Evolutionary conservation across 345 rosid genomes (phyloP).

Genomic region (Lepidium didymum): DNA sequence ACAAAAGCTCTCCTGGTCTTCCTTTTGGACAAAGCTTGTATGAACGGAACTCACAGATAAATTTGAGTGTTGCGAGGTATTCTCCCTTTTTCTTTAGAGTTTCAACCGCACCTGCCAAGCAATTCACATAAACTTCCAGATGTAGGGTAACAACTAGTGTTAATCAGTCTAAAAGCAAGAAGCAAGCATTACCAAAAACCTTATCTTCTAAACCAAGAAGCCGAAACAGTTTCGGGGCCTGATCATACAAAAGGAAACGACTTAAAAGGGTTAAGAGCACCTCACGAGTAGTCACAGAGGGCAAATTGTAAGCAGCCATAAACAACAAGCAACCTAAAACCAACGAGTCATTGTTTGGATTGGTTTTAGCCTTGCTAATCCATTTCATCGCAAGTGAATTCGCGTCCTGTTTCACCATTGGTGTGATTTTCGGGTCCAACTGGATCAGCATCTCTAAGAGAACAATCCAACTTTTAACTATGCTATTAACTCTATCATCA

Average conservation of each 20-base stretch:
- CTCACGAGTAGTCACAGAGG: background rate
- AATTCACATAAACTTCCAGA: background rate
- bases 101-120: conserved; percentile 9
- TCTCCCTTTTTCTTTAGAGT: background rate
- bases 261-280: background rate
- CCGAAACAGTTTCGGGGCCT: conserved; percentile 10
- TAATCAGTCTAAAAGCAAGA: background rate
- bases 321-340: conserved; percentile 19
- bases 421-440: background rate
- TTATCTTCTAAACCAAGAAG: conserved; percentile 7
- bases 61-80: conserved; percentile 6
- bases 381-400: conserved; percentile 10
- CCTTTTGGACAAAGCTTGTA: background rate
- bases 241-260: conserved; percentile 13
- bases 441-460: conserved; percentile 3
- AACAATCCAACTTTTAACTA: conserved; percentile 6
- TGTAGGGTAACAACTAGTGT: background rate
- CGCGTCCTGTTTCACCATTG: conserved; percentile 6
- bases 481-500: background rate
- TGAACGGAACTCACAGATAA: conserved; percentile 11
- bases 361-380: conserved; percentile 1
- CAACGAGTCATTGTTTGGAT: background rate
- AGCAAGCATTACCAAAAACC: conserved; percentile 12
- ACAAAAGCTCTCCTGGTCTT: conserved; percentile 9
- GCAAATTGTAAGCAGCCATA: conserved; percentile 11